Evolutionary conservation across 345 rosid species (phyloP).

Genomic region (Corymbia maculata): DNA sequence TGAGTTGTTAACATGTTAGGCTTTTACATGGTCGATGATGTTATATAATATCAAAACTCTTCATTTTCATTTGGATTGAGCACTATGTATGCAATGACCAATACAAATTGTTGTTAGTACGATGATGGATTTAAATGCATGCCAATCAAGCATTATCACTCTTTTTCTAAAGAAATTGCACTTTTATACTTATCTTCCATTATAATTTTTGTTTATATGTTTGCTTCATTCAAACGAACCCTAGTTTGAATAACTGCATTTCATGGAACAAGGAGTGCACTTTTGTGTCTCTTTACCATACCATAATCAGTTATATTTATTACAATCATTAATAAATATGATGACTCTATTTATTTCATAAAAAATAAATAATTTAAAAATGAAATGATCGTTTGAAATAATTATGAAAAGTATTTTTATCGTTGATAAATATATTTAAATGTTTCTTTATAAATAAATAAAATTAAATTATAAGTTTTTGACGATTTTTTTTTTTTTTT

Average conservation of each 20-base stretch:
- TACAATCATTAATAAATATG: background rate
- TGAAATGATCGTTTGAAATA: background rate
- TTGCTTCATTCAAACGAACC: background rate
- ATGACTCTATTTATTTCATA: fast-evolving
- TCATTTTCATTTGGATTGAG: background rate
- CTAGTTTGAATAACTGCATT: background rate
- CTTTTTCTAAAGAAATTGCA: background rate
- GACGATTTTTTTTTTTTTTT: background rate
- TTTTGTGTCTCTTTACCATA: background rate
- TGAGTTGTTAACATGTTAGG: no score
- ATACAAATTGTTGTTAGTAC: background rate
- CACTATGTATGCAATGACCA: background rate
- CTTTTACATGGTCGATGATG: no score
- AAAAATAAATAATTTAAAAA: background rate
- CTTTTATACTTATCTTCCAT: no score
- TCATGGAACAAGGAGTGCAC: background rate
- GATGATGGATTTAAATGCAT: background rate
- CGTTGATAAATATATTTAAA: background rate
- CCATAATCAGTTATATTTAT: background rate
- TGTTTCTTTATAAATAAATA: no score
- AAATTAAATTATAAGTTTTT: background rate
- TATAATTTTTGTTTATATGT: background rate
- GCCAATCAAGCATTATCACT: background rate
- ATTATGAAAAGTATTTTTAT: background rate
- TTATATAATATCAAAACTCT: no score